These are phyloP conservation scores for Cercospora sesami DNA, from an alignment of 2,329 filamentous ascomycete species.

Conservation along the genomic window DNA sequence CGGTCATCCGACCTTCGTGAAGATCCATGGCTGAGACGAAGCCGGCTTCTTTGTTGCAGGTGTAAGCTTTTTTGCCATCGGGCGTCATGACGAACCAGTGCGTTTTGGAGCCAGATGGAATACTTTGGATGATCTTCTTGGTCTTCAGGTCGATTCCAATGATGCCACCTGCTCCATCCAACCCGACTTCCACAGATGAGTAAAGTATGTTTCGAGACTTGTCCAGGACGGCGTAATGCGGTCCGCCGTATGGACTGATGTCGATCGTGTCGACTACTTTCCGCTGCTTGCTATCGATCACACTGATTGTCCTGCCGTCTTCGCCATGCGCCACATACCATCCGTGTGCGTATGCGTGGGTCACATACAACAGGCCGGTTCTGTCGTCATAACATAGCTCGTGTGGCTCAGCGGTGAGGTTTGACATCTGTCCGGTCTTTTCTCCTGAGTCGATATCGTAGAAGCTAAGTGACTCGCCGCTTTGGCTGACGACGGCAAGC, in stretches of 20 bases:
- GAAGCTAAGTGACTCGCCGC: neutral
- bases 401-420: neutral
- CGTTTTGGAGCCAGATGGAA: neutral
- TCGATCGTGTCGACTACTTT: neutral
- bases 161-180: neutral
- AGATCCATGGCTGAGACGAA: neutral
- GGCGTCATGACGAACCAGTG: slow-evolving; percentile 1
- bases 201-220: neutral
- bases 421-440: neutral
- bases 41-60: neutral
- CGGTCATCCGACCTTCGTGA: neutral
- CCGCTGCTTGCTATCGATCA: neutral
- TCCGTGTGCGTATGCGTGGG: neutral
- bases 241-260: neutral
- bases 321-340: neutral
- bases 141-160: neutral
- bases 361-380: neutral
- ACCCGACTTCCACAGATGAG: neutral
- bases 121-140: neutral
- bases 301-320: neutral
- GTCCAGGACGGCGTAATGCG: neutral
- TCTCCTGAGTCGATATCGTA: neutral
- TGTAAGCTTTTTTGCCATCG: neutral
- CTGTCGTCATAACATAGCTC: neutral
- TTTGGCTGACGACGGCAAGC: neutral